Evolutionary conservation across 176 grass and related monocot species (phyloP).

Genomic region (Aegilops sharonensis): DNA sequence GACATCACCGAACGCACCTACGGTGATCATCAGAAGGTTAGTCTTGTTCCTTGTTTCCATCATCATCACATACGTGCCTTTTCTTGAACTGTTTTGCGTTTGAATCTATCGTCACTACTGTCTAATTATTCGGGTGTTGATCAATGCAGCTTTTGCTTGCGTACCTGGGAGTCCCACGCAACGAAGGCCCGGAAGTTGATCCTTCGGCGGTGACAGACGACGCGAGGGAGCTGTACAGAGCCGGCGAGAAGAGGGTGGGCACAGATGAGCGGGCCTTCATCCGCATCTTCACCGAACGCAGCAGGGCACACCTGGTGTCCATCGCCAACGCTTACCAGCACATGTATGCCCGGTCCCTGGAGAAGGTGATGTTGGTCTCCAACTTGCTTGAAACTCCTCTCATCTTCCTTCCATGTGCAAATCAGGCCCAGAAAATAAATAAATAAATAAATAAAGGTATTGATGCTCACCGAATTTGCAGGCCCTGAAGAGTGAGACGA

Average conservation of each 20-base stretch:
- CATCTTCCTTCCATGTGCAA: background rate
- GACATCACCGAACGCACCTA: conserved; percentile 51
- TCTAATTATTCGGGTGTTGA: background rate
- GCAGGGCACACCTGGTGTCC: conserved; percentile 55
- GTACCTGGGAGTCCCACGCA: conserved; percentile 40
- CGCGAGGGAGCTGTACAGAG: conserved; percentile 59
- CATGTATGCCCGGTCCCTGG: conserved; percentile 47
- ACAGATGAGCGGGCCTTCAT: conserved; percentile 82
- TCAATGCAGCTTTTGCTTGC: conserved; percentile 45
- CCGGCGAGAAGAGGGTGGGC: conserved; percentile 74
- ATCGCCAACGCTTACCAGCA: conserved; percentile 60
- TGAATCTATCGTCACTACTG: background rate
- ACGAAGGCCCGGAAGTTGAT: conserved; percentile 50
- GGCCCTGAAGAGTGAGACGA: conserved; percentile 72
- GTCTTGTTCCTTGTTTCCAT: background rate
- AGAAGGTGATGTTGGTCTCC: background rate
- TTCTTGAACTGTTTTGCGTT: background rate
- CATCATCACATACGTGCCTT: background rate
- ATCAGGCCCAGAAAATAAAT: background rate
- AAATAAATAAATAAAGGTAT: background rate
- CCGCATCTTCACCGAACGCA: conserved; percentile 60
- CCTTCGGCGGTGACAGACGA: conserved; percentile 30
- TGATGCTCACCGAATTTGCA: background rate
- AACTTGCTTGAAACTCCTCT: background rate
- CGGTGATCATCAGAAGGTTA: conserved; percentile 71